Evolutionary conservation across 2,329 filamentous ascomycete species (phyloP).

Genomic region (Lasiodiplodia theobromae): DNA sequence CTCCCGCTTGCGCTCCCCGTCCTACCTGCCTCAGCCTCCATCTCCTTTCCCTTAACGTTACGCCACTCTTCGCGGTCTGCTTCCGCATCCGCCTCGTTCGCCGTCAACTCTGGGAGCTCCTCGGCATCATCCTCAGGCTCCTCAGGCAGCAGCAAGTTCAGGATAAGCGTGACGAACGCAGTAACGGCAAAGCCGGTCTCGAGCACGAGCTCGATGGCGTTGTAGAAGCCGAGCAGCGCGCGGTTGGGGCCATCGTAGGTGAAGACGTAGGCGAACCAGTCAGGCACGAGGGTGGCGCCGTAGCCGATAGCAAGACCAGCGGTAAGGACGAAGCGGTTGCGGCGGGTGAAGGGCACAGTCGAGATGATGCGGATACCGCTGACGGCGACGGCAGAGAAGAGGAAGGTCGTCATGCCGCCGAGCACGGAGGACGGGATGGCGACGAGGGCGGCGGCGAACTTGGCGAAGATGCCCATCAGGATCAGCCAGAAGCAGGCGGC

Average conservation of each 20-base stretch:
- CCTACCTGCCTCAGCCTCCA: conserved; percentile 47
- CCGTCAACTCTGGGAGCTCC: conserved; percentile 50
- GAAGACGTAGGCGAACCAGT: conserved; percentile 75
- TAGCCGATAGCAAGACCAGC: conserved; percentile 77
- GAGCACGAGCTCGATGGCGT: conserved; percentile 63
- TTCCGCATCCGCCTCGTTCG: conserved; percentile 47
- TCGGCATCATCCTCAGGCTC: conserved; percentile 62
- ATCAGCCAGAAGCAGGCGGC: conserved; percentile 79
- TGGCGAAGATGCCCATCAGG: conserved; percentile 82
- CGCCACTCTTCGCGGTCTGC: conserved; percentile 42
- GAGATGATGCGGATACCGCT: conserved; percentile 79
- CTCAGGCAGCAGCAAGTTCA: conserved; percentile 76
- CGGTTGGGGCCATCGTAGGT: conserved; percentile 73
- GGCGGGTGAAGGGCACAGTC: conserved; percentile 75
- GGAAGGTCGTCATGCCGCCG: conserved; percentile 71
- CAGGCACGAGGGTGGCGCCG: conserved; percentile 55
- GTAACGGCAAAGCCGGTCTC: conserved; percentile 75
- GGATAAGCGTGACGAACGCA: conserved; percentile 72
- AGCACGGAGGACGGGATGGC: conserved; percentile 68
- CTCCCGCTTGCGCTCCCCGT: conserved; percentile 31
- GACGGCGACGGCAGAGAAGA: conserved; percentile 78
- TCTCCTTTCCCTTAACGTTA: conserved; percentile 42
- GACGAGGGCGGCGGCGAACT: conserved; percentile 81
- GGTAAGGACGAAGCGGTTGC: conserved; percentile 83
- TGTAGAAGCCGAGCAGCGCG: conserved; percentile 73